Conservation (phyloP, 495 filamentous ascomycete species). For the Neurospora cerealis region DNA sequence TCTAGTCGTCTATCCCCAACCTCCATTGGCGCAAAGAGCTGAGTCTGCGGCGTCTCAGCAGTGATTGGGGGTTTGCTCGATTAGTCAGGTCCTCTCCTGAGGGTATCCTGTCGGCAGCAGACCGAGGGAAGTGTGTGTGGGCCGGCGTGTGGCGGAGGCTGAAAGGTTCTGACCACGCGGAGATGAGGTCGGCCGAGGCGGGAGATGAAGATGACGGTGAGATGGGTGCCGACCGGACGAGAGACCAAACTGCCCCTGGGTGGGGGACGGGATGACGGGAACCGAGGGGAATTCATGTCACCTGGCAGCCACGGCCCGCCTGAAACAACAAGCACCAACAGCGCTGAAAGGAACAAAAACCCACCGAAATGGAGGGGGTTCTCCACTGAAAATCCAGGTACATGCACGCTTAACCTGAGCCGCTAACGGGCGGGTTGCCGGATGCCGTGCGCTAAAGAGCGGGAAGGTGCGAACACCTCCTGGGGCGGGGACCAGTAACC, state of each 20-base stretch:
- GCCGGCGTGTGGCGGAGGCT: background rate
- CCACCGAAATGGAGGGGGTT: background rate
- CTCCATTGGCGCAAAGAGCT: background rate
- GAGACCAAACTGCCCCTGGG: background rate
- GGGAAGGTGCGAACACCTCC: slow-evolving; percentile 13
- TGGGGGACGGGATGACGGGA: background rate
- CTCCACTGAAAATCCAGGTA: background rate
- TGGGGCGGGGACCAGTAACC: background rate
- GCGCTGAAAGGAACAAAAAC: background rate
- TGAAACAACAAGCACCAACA: background rate
- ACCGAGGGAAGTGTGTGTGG: background rate
- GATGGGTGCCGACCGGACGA: background rate
- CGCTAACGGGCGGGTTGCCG: background rate
- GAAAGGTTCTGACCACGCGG: background rate
- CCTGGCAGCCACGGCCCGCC: background rate
- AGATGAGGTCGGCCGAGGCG: background rate
- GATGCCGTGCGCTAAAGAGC: slow-evolving; percentile 9
- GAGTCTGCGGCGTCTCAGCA: background rate
- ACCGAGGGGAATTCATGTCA: background rate
- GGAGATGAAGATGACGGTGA: background rate
- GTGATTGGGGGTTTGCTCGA: background rate
- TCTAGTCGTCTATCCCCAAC: background rate
- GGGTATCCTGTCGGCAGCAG: background rate
- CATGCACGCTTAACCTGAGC: background rate
- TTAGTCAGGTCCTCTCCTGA: background rate